phyloP scores from a whole-genome alignment of 2,329 filamentous ascomycete species.

The Colletotrichum endophyticum region DNA sequence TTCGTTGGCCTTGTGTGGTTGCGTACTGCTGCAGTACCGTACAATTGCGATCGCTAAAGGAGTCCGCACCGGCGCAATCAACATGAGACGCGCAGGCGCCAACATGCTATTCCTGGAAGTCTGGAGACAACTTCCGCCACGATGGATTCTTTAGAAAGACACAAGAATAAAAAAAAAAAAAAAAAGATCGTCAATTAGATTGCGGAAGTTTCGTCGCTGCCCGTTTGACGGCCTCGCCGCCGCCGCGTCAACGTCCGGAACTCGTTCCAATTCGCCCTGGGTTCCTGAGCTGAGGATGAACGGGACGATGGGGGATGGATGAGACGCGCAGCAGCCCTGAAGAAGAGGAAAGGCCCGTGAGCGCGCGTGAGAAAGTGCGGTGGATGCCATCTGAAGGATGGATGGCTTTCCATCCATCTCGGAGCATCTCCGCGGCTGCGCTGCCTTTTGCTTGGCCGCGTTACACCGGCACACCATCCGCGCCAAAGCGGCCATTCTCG shows the following conservation, averaged over 20 bases:
- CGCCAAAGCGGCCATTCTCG: neutral
- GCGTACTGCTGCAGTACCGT: too few species aligned
- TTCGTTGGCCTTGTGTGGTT: neutral
- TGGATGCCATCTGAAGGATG: neutral
- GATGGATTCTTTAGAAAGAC: neutral
- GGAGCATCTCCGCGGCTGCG: neutral
- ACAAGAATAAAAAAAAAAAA: neutral
- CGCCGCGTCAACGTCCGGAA: neutral
- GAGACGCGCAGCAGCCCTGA: neutral
- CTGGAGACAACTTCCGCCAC: neutral
- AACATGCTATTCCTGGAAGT: slow-evolving; percentile 12
- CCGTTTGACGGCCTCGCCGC: slow-evolving; percentile 3
- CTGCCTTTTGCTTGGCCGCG: neutral
- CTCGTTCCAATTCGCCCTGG: neutral
- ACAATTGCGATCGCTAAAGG: slow-evolving; percentile 25
- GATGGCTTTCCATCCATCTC: neutral
- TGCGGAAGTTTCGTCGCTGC: slow-evolving; percentile 5
- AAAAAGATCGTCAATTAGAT: neutral
- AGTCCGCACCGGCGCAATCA: slow-evolving; percentile 82
- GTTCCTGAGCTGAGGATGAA: neutral
- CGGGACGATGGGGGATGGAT: neutral
- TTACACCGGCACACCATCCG: neutral
- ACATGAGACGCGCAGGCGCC: slow-evolving; percentile 58
- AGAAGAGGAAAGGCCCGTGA: neutral
- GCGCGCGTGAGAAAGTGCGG: neutral